A percentile compares a stretch with the other conserved stretches of the same genome.
phyloP scores from a whole-genome alignment of 257 asterid species.

The Linderniella brevidens region DNA sequence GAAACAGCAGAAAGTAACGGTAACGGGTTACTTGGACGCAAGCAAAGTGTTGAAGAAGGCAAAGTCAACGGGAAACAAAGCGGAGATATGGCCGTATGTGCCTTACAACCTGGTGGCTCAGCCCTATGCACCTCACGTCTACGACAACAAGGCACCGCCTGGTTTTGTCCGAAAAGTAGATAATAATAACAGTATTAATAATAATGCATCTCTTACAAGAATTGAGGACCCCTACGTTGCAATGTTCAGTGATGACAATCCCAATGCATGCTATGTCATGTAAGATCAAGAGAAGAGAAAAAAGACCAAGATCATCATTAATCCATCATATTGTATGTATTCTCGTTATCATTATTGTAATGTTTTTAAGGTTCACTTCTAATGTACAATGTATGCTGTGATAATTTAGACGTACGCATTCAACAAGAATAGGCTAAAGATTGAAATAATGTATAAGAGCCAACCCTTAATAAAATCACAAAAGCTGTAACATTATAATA shows the following conservation, averaged over 20 bases:
- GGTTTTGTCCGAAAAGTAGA: constrained; percentile 62
- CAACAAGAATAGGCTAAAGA: neutral
- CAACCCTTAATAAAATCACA: too few relatives aligned
- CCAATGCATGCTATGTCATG: constrained; percentile 26
- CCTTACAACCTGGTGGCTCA: constrained; percentile 80
- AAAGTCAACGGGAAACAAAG: constrained; percentile 65
- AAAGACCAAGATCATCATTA: too few relatives aligned
- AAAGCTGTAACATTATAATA: too few relatives aligned
- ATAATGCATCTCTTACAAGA: too few relatives aligned
- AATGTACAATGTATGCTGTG: too few relatives aligned
- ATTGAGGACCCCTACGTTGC: constrained; percentile 56
- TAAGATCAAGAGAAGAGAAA: neutral
- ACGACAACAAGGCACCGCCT: constrained; percentile 87
- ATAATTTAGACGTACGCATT: too few relatives aligned
- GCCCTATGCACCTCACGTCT: constrained; percentile 56
- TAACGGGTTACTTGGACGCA: constrained; percentile 49
- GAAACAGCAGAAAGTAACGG: constrained; percentile 75
- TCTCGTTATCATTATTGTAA: too few relatives aligned
- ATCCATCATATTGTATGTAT: too few relatives aligned
- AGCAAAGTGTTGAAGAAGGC: constrained; percentile 74
- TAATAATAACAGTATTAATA: too few relatives aligned
- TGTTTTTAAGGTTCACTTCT: too few relatives aligned
- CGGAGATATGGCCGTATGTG: constrained; percentile 88
- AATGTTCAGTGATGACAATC: constrained; percentile 80
- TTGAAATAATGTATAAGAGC: neutral